These are phyloP conservation scores for Candida morakotiae DNA, from an alignment of 805 yeast genomes.

Conservation along the genomic window DNA sequence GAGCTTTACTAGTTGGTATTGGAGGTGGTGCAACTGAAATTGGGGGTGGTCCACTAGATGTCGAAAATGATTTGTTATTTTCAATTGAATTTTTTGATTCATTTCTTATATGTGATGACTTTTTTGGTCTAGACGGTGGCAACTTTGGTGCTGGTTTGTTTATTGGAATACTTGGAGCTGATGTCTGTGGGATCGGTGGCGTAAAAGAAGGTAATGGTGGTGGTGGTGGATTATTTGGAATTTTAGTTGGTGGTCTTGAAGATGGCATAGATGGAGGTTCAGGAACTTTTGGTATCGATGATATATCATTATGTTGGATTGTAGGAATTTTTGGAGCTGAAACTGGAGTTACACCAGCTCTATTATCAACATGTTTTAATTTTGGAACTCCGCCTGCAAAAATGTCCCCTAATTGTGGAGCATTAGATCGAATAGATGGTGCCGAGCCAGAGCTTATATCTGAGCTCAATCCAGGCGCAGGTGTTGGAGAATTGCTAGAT, in stretches of 20 bases:
- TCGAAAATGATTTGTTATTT: slow-evolving; percentile 12
- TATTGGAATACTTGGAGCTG: neutral
- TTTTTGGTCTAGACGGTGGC: slow-evolving; percentile 40
- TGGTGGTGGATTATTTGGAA: slow-evolving; percentile 9
- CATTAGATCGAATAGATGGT: slow-evolving; percentile 23
- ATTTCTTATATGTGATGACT: slow-evolving; percentile 30
- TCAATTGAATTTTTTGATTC: slow-evolving; percentile 19
- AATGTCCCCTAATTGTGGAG: slow-evolving; percentile 59
- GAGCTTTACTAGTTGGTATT: slow-evolving; percentile 10
- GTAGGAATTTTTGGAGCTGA: slow-evolving; percentile 38
- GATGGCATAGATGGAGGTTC: slow-evolving; percentile 5
- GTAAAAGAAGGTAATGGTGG: slow-evolving; percentile 6
- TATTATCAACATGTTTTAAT: slow-evolving; percentile 43
- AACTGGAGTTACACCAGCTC: slow-evolving; percentile 31
- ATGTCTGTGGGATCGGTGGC: neutral
- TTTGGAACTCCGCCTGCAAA: slow-evolving; percentile 82
- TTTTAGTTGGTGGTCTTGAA: slow-evolving; percentile 12
- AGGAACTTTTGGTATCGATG: neutral
- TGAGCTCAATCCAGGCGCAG: slow-evolving; percentile 15
- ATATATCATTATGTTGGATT: too few relatives aligned
- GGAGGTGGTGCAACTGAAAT: slow-evolving; percentile 14
- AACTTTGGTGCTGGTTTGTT: slow-evolving; percentile 22
- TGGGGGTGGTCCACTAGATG: too few relatives aligned
- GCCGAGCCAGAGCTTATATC: slow-evolving; percentile 2
- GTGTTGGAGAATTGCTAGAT: slow-evolving; percentile 20